Conservation (phyloP, 768 basidiomycete genomes). For the Candolleomyces aberdarensis region DNA sequence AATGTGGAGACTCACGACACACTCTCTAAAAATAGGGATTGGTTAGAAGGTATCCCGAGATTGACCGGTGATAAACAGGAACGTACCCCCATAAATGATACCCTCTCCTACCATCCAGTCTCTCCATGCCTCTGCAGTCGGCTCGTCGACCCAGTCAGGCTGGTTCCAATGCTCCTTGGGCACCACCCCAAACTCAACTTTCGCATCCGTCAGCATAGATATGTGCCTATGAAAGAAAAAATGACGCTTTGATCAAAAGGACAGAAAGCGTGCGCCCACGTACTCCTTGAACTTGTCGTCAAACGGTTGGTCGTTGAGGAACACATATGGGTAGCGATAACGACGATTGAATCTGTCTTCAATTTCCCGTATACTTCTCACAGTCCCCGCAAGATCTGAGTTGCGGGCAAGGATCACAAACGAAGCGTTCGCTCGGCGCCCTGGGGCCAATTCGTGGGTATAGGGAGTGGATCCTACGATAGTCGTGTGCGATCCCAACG, state of each 20-base stretch:
- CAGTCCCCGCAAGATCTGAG: conserved; percentile 53
- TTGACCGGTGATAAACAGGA: background rate
- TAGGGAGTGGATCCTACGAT: background rate
- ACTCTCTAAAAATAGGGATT: conserved; percentile 28
- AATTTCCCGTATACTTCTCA: conserved; percentile 66
- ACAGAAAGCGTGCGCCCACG: conserved; percentile 10
- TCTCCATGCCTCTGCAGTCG: conserved; percentile 51
- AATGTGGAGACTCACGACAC: background rate
- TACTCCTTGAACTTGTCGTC: conserved; percentile 69
- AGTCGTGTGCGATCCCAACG: background rate
- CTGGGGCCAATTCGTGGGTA: background rate
- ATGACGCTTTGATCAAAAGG: no score
- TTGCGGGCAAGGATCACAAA: conserved; percentile 61
- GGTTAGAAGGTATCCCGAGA: background rate
- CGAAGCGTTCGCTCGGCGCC: conserved; percentile 30
- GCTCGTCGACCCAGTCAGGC: conserved; percentile 76
- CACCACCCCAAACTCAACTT: conserved; percentile 58
- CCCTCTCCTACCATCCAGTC: conserved; percentile 56
- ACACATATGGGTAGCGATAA: conserved; percentile 82
- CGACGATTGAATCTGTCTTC: conserved; percentile 81
- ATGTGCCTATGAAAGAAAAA: conserved; percentile 13
- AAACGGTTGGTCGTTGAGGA: conserved; percentile 86
- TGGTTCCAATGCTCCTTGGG: conserved; percentile 73
- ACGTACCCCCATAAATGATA: conserved; percentile 42
- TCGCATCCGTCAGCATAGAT: conserved; percentile 22